phyloP scores from a whole-genome alignment of 2,329 filamentous ascomycete genomes.

The Onygenales sp. region DNA sequence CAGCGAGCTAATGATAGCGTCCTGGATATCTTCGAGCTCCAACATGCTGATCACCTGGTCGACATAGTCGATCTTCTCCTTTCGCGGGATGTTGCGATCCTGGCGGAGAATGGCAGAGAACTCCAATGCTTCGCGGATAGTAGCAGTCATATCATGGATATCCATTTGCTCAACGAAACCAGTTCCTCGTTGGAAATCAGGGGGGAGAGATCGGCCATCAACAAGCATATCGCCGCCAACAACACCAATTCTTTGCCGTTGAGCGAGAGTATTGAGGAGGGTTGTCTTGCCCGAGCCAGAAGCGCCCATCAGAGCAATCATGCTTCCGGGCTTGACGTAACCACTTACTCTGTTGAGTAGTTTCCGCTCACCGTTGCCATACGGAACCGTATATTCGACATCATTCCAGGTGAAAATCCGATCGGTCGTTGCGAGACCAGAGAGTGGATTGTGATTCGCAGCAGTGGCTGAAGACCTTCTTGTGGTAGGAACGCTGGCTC shows the following conservation, averaged over 20 bases:
- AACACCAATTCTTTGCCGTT: slow-evolving; percentile 58
- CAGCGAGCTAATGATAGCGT: slow-evolving; percentile 55
- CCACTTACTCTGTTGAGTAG: slow-evolving; percentile 62
- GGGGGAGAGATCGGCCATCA: slow-evolving; percentile 52
- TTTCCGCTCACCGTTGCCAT: slow-evolving; percentile 50
- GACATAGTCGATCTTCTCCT: slow-evolving; percentile 58
- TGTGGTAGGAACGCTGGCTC: neutral
- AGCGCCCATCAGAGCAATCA: slow-evolving; percentile 74
- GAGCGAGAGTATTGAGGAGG: slow-evolving; percentile 65
- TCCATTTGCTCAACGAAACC: slow-evolving; percentile 67
- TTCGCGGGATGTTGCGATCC: slow-evolving; percentile 41
- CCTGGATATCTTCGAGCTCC: slow-evolving; percentile 56
- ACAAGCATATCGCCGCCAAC: slow-evolving; percentile 63
- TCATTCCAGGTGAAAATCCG: slow-evolving; percentile 63
- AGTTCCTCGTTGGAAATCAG: slow-evolving; percentile 58
- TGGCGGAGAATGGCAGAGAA: slow-evolving; percentile 60
- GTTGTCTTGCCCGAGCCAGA: slow-evolving; percentile 80
- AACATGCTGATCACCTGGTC: slow-evolving; percentile 57
- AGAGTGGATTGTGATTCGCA: neutral
- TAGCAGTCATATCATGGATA: slow-evolving; percentile 58
- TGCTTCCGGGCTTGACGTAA: slow-evolving; percentile 68
- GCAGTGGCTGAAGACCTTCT: neutral
- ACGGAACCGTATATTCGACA: slow-evolving; percentile 63
- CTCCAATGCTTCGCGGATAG: slow-evolving; percentile 58
- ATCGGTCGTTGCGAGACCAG: slow-evolving; percentile 45